Conservation (phyloP, 2,329 filamentous ascomycete genomes). For the Colletotrichum coccodes region DNA sequence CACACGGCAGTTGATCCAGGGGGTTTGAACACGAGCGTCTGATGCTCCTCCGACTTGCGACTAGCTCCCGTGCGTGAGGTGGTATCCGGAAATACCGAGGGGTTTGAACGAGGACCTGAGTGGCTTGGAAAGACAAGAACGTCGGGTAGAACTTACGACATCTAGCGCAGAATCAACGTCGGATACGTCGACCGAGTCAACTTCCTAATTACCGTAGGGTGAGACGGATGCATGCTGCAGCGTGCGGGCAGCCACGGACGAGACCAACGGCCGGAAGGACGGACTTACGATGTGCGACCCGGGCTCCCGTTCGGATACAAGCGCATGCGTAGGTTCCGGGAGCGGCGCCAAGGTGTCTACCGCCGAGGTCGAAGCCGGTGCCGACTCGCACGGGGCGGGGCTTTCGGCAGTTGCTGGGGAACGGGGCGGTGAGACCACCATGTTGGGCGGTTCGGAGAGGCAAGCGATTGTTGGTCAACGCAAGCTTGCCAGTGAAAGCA, state of each 20-base stretch:
- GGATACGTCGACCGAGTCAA: not conserved
- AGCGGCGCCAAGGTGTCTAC: not conserved
- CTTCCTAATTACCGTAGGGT: not conserved
- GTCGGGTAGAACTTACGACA: not conserved
- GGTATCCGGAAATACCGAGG: not conserved
- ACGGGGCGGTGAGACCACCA: not conserved
- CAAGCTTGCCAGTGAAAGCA: not conserved
- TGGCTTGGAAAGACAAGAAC: not conserved
- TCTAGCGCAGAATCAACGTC: slow-evolving; percentile 21
- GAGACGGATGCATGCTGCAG: not conserved
- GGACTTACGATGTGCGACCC: slow-evolving; percentile 15
- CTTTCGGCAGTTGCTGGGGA: not conserved
- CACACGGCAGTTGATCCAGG: too few relatives aligned
- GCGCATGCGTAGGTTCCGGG: not conserved
- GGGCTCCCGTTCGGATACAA: not conserved
- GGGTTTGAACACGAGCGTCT: too few relatives aligned
- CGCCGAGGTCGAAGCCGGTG: not conserved
- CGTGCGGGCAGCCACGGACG: not conserved
- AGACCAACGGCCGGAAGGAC: not conserved
- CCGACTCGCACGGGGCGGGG: not conserved
- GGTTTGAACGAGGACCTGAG: not conserved
- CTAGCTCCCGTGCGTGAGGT: too few relatives aligned
- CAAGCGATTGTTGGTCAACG: not conserved
- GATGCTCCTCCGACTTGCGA: too few relatives aligned
- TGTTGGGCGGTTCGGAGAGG: not conserved